Percentiles rank a stretch among this genome's conserved stretches.
Conservation (phyloP, 257 asterid genomes). For the Ballota nigra region DNA sequence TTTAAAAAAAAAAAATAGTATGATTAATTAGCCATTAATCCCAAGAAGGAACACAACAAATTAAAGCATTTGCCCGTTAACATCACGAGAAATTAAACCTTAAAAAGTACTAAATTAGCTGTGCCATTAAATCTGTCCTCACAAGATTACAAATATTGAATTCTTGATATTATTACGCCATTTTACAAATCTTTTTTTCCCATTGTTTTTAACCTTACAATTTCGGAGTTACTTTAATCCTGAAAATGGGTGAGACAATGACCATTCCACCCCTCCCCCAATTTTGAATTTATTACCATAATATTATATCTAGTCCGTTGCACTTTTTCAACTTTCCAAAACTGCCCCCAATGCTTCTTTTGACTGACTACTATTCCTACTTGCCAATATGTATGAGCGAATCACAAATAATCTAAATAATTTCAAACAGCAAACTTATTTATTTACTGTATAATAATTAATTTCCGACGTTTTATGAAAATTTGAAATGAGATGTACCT, state of each 20-base stretch:
- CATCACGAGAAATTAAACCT: background rate
- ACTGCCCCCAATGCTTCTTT: conserved; percentile 7
- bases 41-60: conserved; percentile 3
- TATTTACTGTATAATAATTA: background rate
- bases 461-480: background rate
- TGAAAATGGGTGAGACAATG: conserved; percentile 18
- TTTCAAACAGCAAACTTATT: background rate
- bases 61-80: conserved; percentile 27
- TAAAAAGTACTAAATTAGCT: conserved; percentile 21
- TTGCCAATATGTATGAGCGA: too few relatives aligned
- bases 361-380: background rate
- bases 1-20: background rate
- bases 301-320: conserved; percentile 30
- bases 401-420: background rate
- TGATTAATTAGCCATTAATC: conserved; percentile 9
- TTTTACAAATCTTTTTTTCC: background rate
- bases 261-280: background rate
- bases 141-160: conserved; percentile 25
- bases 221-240: conserved; percentile 7
- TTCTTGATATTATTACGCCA: background rate
- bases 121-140: conserved; percentile 28
- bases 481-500: background rate
- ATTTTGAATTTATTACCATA: conserved; percentile 21
- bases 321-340: conserved; percentile 12
- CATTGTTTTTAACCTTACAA: too few relatives aligned